Base-by-base conservation (phyloP, 345 rosid species). In the Pelargonium nanum region DNA sequence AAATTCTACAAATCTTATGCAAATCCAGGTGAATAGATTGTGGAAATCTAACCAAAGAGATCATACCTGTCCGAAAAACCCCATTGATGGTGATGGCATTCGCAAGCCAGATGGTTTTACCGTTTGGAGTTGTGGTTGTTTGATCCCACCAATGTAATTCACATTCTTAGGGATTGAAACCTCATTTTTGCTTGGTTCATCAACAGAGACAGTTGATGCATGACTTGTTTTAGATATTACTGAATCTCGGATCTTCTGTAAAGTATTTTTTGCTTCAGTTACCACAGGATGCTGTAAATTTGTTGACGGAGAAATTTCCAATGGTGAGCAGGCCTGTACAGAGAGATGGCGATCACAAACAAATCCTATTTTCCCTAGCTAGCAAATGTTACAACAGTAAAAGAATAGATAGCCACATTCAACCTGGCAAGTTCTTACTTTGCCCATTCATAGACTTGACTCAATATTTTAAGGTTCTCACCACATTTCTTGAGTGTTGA, bases 41-140 rank as follows among this genome's bases (percentile, higher is more conserved):
- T 21, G 22, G 34, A 56, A 30, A 34, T 16, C 19, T 6, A 45
- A 40, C 10, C 28, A 3, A 28, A 53, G 45, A 53, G 23, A 63
- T 54, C 63, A 50, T 70, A 93, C 99, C 96, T 83, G 82, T 67
- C 68, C 61, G 79, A 93, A 93, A 71, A 85, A 89, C 64, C 95
- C 80, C 66, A 89, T 59, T 58, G 99, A 89, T 54, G 99, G 97
- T 30, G 91, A 85, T 57, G 97, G 99, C 85, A 68, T 75, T 75
- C 96, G 83, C 75, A 92, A 79, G 62, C 99, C 91, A 58, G 97
- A 83, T 69, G 91, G 83, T 71, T 87, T 87, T 57, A 76, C 77
- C 26, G 54, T 40, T 73, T 57, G 84, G 12, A 70, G 59, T 63
- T 72, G 74, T 62, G 24, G 10, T 68, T 59, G 83, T 63, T 22